Conservation (phyloP, 768 basidiomycete species). For the Russula lepida region DNA sequence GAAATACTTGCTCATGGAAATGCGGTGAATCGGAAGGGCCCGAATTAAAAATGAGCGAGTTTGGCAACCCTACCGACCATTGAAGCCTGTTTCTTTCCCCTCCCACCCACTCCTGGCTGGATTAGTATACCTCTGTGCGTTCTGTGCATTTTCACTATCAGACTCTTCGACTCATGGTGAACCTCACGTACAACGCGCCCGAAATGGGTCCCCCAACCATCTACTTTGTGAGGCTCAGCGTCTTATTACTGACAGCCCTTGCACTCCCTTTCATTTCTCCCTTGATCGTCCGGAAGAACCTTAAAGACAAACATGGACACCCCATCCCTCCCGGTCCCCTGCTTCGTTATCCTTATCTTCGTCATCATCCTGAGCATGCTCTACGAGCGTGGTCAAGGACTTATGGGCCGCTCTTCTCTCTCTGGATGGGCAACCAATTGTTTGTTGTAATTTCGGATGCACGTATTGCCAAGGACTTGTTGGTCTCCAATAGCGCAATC, state of each 20-base stretch:
- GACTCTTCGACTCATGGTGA: not conserved
- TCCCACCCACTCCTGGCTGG: not conserved
- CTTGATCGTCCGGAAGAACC: constrained; percentile 20
- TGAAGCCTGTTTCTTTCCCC: not conserved
- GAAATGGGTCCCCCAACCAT: not conserved
- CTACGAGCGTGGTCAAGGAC: constrained; percentile 37
- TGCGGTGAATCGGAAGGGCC: not conserved
- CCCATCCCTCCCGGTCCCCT: constrained; percentile 24
- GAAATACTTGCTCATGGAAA: not conserved
- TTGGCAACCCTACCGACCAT: not conserved
- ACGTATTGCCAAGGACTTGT: constrained; percentile 35
- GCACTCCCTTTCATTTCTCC: constrained; percentile 10
- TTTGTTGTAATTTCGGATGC: constrained; percentile 41
- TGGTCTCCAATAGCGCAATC: constrained; percentile 38
- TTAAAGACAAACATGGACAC: constrained; percentile 24
- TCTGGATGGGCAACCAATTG: constrained; percentile 41
- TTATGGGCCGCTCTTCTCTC: constrained; percentile 38
- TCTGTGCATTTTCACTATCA: not conserved
- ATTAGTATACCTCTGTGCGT: not conserved
- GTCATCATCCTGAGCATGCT: constrained; percentile 36
- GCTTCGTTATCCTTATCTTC: constrained; percentile 32
- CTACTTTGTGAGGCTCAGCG: not conserved
- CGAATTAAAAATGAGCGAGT: not conserved
- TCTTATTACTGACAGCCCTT: constrained; percentile 1
- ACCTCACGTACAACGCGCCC: not conserved